These are phyloP conservation scores for Fagopyrum homotropicum DNA, from an alignment of 148 eudicot species.

Conservation along the genomic window DNA sequence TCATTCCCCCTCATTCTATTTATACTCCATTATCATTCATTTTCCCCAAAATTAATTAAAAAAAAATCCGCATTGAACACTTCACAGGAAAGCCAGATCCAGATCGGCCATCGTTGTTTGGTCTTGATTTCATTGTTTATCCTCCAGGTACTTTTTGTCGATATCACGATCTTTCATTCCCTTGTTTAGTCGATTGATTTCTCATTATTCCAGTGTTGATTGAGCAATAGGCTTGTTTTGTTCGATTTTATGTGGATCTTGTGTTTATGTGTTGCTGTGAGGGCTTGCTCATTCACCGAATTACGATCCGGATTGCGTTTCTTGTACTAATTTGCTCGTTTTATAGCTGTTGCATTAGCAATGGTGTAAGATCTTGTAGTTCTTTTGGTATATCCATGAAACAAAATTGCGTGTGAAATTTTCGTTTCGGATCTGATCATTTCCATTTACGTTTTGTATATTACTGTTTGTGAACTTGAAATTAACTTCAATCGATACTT, in stretches of 20 bases:
- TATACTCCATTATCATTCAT: background rate
- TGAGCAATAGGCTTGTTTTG: background rate
- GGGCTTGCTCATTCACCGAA: background rate
- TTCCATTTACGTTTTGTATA: background rate
- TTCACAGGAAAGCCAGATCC: slow-evolving; percentile 4
- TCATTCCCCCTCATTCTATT: background rate
- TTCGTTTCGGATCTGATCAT: background rate
- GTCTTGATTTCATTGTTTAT: background rate
- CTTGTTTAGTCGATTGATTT: background rate
- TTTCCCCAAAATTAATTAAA: background rate
- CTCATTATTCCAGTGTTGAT: background rate
- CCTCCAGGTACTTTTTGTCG: background rate
- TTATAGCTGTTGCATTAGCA: background rate
- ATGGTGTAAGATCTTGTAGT: background rate
- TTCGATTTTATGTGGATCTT: background rate
- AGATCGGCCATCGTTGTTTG: background rate
- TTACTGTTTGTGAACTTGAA: too few species aligned
- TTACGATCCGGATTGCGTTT: background rate
- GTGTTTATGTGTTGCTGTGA: background rate
- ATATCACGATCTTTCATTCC: background rate
- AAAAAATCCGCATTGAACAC: background rate
- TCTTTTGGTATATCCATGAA: background rate
- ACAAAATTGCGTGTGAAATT: background rate
- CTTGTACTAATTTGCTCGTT: background rate
- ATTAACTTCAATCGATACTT: background rate